Conservation (phyloP, 495 filamentous ascomycete species). For the Apiosordaria backusii region DNA sequence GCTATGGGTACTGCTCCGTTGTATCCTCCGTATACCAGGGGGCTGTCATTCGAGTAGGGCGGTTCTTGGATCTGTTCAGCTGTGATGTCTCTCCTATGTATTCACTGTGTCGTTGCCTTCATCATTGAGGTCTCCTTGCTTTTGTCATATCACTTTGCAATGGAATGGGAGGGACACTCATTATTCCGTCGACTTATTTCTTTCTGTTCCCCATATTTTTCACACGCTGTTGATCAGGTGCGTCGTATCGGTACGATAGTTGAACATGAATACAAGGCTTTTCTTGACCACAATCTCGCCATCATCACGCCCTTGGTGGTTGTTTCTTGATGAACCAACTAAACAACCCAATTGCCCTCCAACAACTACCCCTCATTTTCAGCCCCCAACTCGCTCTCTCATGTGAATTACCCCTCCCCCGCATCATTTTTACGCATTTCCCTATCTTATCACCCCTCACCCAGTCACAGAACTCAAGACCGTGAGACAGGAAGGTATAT, state of each 20-base stretch:
- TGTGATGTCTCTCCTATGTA: not conserved
- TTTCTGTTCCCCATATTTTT: not conserved
- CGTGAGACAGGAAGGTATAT: not conserved
- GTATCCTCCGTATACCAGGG: not conserved
- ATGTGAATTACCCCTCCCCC: not conserved
- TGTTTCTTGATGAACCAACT: not conserved
- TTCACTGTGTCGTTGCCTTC: not conserved
- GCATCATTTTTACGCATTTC: not conserved
- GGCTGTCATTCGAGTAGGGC: too few species aligned
- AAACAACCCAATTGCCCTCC: not conserved
- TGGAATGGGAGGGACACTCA: not conserved
- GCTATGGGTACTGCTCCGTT: not conserved
- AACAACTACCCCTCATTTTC: not conserved
- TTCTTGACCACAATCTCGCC: not conserved
- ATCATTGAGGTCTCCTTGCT: not conserved
- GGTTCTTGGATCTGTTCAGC: not conserved
- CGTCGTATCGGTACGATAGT: not conserved
- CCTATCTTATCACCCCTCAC: not conserved
- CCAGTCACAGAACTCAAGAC: not conserved
- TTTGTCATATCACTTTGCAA: not conserved
- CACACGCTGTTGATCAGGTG: not conserved
- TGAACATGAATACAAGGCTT: not conserved
- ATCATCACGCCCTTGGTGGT: not conserved
- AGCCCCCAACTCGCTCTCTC: not conserved
- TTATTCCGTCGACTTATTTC: not conserved